Conservation (phyloP, 2,329 filamentous ascomycete genomes). For the Microcyclosporella mali region DNA sequence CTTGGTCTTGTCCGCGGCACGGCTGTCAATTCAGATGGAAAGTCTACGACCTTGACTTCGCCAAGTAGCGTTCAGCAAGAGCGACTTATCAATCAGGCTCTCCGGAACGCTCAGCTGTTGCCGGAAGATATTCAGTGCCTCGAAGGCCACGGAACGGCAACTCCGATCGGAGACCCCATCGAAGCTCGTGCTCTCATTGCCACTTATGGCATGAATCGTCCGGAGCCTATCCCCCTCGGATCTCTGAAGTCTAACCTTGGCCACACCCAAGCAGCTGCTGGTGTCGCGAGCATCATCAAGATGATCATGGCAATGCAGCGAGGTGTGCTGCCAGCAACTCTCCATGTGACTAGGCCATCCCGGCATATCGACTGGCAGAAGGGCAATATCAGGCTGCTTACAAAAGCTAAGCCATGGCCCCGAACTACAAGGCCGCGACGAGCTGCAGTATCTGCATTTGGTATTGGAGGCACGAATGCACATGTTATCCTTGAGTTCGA, state of each 20-base stretch:
- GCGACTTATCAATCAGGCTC: constrained; percentile 11
- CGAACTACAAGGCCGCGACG: constrained; percentile 10
- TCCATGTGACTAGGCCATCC: constrained; percentile 20
- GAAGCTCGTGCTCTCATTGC: constrained; percentile 12
- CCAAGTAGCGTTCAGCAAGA: constrained; percentile 14
- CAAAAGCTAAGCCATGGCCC: constrained; percentile 24
- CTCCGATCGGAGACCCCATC: constrained; percentile 17
- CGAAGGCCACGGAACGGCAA: constrained; percentile 23
- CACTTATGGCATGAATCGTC: neutral
- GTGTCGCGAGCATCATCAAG: constrained; percentile 8
- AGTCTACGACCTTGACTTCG: constrained; percentile 11
- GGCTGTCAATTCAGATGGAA: constrained; percentile 21
- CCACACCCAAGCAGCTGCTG: constrained; percentile 10
- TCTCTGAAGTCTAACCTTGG: constrained; percentile 13
- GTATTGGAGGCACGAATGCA: constrained; percentile 22
- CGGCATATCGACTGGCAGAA: constrained; percentile 24
- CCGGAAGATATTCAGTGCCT: constrained; percentile 2
- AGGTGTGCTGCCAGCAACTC: constrained; percentile 13
- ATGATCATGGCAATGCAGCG: constrained; percentile 19
- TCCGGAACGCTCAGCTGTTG: constrained; percentile 8
- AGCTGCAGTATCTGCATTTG: constrained; percentile 20
- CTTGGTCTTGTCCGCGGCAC: constrained; percentile 34
- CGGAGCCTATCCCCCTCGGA: constrained; percentile 1
- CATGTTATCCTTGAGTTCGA: constrained; percentile 5
- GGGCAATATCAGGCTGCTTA: constrained; percentile 12